Base-by-base conservation (phyloP, 495 filamentous ascomycete genomes). In the Barbatosphaeria neglecta region DNA sequence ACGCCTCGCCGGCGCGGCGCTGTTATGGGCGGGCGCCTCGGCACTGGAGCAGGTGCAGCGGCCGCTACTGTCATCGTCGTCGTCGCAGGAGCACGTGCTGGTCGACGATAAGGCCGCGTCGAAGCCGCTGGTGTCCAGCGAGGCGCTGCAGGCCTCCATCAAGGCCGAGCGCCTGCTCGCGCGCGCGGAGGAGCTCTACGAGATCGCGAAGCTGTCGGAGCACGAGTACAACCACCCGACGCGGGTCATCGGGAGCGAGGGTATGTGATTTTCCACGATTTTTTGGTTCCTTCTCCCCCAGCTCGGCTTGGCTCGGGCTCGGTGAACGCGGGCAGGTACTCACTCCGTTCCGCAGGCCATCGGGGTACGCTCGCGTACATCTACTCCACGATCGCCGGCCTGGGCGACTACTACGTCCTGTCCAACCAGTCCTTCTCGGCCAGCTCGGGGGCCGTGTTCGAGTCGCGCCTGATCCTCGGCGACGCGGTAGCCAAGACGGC, bases 181-280 rank as follows among this genome's bases (percentile, higher is more conserved):
- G 10, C 67, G 75, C 39, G 77, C 79, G 35, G 66, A 79, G 49
- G 54, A 70, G 11, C 68, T 83, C 15, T 83, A 69, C 56, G 54
- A 69, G 37, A 68, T 81, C 48, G 78, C 79, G 9, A 62, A 77
- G 52, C 57, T 68, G 19, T 67, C 69, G 11, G 57, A 71, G 38
- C 60, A 70, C 11, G 74, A 80, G 43, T 81, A 75, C 58, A 68
- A 69, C 47, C 79, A 78, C 46, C 79, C 78, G 3, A 83, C 79
- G 3, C 67, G 79, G 44, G 79, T 83, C 16, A 82, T 83, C 50
- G 79, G 79, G 19, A 79, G 75, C 46, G 51, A 67, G 49, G 79
- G 79, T 76, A 67, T 43, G 62, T 54, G 27, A 10, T 10, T 10
- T 2, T 31, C 9, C 3, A 31, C 15, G 3, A 3, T 31, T n/a